These are phyloP conservation scores for Hirschioporus abietinus DNA, from an alignment of 768 basidiomycete species.

Conservation along the genomic window DNA sequence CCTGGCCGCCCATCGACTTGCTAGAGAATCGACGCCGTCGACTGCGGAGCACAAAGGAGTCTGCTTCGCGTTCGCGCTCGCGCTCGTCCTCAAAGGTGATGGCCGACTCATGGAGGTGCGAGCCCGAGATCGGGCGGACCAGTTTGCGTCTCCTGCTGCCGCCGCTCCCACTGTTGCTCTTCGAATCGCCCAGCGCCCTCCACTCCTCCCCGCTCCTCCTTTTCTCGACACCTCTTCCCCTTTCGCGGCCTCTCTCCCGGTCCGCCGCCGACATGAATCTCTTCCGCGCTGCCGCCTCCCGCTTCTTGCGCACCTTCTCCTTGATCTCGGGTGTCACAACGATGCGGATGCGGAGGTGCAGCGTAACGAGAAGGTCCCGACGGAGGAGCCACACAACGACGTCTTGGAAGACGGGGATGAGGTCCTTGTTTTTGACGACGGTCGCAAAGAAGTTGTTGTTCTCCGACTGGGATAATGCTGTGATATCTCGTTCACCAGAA, in stretches of 20 bases:
- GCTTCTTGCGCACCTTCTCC: conserved; percentile 44
- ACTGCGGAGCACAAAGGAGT: neutral
- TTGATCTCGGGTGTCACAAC: conserved; percentile 78
- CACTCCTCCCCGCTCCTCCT: conserved; percentile 22
- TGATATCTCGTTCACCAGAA: conserved; percentile 29
- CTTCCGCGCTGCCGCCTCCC: conserved; percentile 28
- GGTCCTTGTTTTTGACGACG: conserved; percentile 64
- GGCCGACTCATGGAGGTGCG: neutral
- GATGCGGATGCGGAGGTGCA: conserved; percentile 82
- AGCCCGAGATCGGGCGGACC: conserved; percentile 5
- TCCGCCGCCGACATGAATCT: neutral
- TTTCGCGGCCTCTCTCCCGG: neutral
- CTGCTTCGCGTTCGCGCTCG: neutral
- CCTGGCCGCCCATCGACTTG: conserved; percentile 21
- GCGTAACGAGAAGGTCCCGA: conserved; percentile 75
- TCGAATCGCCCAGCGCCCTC: conserved; percentile 20
- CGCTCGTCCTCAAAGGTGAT: neutral
- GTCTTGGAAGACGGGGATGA: conserved; percentile 66
- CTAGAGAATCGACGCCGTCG: conserved; percentile 6
- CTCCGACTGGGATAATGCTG: conserved; percentile 21
- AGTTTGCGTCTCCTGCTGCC: conserved; percentile 13
- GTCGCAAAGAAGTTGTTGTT: conserved; percentile 76
- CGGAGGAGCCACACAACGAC: conserved; percentile 91
- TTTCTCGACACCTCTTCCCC: conserved; percentile 27
- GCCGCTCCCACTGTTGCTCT: conserved; percentile 9